phyloP scores from a whole-genome alignment of 305 asterid species.

The Fraxinus velutina region DNA sequence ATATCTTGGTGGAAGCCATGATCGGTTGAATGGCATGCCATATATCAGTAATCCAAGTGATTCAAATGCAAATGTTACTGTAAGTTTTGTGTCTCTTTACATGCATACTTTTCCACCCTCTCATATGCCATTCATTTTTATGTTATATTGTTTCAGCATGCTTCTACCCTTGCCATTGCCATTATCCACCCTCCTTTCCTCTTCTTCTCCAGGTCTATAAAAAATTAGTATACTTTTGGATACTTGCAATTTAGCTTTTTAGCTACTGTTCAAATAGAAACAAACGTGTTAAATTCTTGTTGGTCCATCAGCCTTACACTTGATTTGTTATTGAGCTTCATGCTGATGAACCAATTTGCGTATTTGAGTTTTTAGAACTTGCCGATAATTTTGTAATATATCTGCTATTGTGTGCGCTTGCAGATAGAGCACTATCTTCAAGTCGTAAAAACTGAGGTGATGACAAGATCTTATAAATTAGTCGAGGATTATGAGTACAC shows the following conservation, averaged over 20 bases:
- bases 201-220: background rate
- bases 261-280: background rate
- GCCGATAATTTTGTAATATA: conserved; percentile 15
- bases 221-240: background rate
- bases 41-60: conserved; percentile 84
- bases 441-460: conserved; percentile 92
- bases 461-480: conserved; percentile 72
- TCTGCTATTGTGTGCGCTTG: conserved; percentile 25
- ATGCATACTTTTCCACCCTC: conserved; percentile 4
- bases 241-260: background rate
- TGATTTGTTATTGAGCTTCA: background rate
- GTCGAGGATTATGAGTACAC: conserved; percentile 93
- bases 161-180: background rate
- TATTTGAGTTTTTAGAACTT: background rate
- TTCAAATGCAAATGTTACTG: conserved; percentile 85
- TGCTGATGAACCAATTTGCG: conserved; percentile 13
- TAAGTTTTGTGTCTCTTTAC: conserved; percentile 38
- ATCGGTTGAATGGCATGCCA: conserved; percentile 64
- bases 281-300: background rate
- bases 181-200: background rate
- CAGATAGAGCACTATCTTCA: conserved; percentile 98
- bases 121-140: background rate
- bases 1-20: conserved; percentile 76
- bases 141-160: background rate
- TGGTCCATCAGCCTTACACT: background rate